Conservation (phyloP, 495 filamentous ascomycete genomes). For the Oidiodendron maius region DNA sequence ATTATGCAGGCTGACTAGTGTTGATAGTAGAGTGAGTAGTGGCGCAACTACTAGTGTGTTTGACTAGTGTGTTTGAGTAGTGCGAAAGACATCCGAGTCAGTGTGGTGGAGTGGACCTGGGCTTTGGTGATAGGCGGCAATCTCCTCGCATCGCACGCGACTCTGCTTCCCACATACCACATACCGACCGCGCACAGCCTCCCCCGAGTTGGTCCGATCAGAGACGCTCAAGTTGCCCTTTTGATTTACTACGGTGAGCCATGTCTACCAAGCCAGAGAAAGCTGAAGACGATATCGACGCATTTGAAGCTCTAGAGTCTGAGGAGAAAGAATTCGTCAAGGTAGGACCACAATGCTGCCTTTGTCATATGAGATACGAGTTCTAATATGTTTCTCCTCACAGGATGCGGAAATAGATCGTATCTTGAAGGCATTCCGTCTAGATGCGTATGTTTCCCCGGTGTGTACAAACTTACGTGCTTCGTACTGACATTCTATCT, state of each 20-base stretch:
- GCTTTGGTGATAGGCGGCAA: no score
- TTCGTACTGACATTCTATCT: neutral
- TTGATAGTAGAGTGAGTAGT: no score
- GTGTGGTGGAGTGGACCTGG: no score
- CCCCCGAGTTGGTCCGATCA: no score
- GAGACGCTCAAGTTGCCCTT: no score
- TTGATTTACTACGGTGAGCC: conserved; percentile 26
- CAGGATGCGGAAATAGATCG: conserved; percentile 95
- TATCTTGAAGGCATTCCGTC: conserved; percentile 81
- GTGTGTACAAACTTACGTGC: neutral
- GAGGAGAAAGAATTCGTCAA: conserved; percentile 90
- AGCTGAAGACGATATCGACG: conserved; percentile 65
- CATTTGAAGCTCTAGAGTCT: conserved; percentile 76
- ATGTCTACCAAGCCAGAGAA: conserved; percentile 24
- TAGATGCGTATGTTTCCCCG: conserved; percentile 63
- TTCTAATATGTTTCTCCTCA: conserved; percentile 17
- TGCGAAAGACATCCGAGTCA: no score
- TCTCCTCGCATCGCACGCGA: no score
- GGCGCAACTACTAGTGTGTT: no score
- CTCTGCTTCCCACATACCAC: no score
- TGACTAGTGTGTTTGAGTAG: no score
- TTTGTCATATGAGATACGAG: neutral
- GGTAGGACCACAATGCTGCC: conserved; percentile 33
- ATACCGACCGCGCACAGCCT: no score
- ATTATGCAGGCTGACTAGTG: no score